Evolutionary conservation across 495 filamentous ascomycete species (phyloP), one percentile per base, ranked within the genome.

Genomic region (Rostrohypoxylon terebratum): DNA sequence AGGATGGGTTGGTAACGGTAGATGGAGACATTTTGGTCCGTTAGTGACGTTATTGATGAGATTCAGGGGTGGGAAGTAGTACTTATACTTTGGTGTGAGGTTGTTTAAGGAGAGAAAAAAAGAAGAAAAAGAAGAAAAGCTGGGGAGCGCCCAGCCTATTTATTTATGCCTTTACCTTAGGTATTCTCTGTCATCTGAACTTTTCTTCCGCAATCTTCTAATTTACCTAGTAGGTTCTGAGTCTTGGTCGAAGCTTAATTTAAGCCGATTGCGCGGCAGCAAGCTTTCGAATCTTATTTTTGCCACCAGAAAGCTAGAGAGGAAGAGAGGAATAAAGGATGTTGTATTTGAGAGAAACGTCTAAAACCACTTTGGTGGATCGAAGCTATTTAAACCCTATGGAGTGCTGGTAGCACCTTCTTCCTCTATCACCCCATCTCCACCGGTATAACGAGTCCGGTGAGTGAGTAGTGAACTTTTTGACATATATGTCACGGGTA

Each of bases 11-110:
- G 42, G 16, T 45, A n/a, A 7, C 42, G n/a, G n/a, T 45, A 45
- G 42, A 45, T 45, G n/a, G 42, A 18, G 42, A 45, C 42, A 45
- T 45, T 45, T 45, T 45, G 42, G 42, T 45, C 42, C n/a, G 42
- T 45, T 45, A 45, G 42, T 45, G n/a, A 45, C 42, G 42, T 45
- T 45, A 45, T 8, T 38, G 36, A 38, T 45, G 13, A 45, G 42
- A 13, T 45, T n/a, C 6, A 45, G 42, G 42, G 42, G 42, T 45
- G 42, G 14, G 42, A 20, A 45, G 20, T 45, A 45, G n/a, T 45
- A 45, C 42, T 45, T 45, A 20, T n/a, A 45, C 42, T 45, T 45
- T 45, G 42, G n/a, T 16, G 42, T 45, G 42, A 45, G 20, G 8
- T 45, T n/a, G 11, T 45, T 45, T 20, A n/a, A 45, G 14, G 42